Evolutionary conservation across 2,329 filamentous ascomycete species (phyloP).

Genomic region (Calonectria hongkongensis): DNA sequence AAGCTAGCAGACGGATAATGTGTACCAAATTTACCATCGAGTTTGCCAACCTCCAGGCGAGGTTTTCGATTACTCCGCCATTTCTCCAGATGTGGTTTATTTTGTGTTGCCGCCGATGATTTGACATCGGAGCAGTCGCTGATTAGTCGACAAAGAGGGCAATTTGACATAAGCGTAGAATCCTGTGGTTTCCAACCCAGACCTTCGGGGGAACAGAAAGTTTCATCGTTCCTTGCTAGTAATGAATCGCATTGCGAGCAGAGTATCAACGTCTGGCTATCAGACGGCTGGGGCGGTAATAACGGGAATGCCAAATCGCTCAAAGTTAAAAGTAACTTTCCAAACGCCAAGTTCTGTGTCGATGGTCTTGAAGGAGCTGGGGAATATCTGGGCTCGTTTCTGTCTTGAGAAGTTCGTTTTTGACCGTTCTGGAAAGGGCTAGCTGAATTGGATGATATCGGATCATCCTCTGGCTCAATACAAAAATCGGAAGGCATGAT

Average conservation of each 20-base stretch:
- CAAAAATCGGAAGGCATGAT: not conserved
- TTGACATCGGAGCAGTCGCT: not conserved
- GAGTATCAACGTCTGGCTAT: not conserved
- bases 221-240: not conserved
- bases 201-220: not conserved
- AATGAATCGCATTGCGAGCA: not conserved
- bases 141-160: not conserved
- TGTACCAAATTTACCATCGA: not conserved
- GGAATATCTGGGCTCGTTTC: no score
- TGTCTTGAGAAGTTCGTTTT: not conserved
- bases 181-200: not conserved
- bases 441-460: not conserved
- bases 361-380: not conserved
- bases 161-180: not conserved
- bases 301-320: slow-evolving; percentile 1
- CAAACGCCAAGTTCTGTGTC: not conserved
- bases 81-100: no score
- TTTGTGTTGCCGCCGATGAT: not conserved
- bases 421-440: not conserved
- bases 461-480: no score
- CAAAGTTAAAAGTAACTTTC: not conserved
- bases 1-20: no score
- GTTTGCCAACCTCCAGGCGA: slow-evolving; percentile 1
- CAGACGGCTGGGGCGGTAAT: not conserved
- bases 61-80: not conserved